Base-by-base conservation (phyloP, 2,329 filamentous ascomycete species). In the Pseudogymnoascus sp. region DNA sequence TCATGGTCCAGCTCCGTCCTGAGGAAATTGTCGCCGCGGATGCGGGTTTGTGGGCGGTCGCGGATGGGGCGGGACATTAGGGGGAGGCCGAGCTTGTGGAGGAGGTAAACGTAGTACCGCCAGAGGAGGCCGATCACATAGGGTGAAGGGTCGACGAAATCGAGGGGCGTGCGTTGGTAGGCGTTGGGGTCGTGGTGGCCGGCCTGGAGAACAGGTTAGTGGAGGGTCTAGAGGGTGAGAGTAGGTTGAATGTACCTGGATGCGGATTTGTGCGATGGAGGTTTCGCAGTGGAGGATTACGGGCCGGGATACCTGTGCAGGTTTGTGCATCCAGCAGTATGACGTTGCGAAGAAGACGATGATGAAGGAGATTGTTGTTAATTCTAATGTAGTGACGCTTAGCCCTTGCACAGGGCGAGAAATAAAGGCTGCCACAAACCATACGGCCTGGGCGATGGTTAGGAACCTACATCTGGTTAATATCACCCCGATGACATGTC, bases 91-190 rank as follows among this genome's bases (percentile, higher is more conserved):
- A 67, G 58, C 1, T 15, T 25, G 55, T 63, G 59, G 10, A 68
- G 63, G 36, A 68, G 65, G 33, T 67, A 63, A 33, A 65, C 64
- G 48, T 62, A 67, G 31, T 65, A 29, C 25, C 61, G 37, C 66
- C 63, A 67, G 21, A 64, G 61, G 5, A 65, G 9, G 36, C 61
- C 64, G 61, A 64, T 67, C 8, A 21, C 48, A 42, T 60, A 67
- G 60, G 65, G 65, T 12, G 62, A 39, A 7, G 62, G 59, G 29
- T 62, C 64, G n/a, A 75, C 64, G 25, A 74, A 74, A 18, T 75
- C 71, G 1, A 76, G 58, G 0, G 73, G 74, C 0, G 73, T 75
- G 8, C 65, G 66, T 15, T 69, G 65, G 63, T 70, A 75, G 5
- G 60, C 61, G 13, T 40, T 18, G 31, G 55, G 25, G n/a, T 58